phyloP scores from a whole-genome alignment of 371 early-diverging fungal genomes.

The Mucor velutinosus region DNA sequence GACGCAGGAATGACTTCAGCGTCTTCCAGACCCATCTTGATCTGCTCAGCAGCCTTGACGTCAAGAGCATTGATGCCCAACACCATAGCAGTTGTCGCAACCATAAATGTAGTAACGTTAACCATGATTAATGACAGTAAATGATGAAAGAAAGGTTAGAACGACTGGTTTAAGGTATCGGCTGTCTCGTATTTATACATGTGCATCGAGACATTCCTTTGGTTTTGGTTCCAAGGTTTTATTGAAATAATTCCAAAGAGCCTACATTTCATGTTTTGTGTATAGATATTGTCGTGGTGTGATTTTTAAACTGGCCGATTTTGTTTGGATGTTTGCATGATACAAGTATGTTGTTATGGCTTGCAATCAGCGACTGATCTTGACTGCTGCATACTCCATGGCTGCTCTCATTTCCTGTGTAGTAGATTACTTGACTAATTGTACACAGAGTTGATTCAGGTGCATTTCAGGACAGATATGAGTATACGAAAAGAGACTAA shows the following conservation, averaged over 20 bases:
- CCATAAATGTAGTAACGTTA: slow-evolving; percentile 9
- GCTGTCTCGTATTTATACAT: background rate
- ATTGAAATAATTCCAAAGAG: background rate
- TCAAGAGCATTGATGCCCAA: slow-evolving; percentile 14
- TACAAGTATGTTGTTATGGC: background rate
- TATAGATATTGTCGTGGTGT: background rate
- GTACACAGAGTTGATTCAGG: too few species aligned
- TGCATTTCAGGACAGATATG: too few species aligned
- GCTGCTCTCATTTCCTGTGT: too few species aligned
- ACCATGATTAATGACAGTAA: slow-evolving; percentile 3
- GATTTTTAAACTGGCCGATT: background rate
- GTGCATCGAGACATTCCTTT: background rate
- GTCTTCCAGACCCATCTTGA: background rate
- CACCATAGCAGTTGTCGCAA: slow-evolving; percentile 11
- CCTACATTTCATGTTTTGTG: background rate
- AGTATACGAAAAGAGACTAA: too few species aligned
- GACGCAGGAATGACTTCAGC: background rate
- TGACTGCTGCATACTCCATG: background rate
- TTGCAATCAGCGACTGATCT: background rate
- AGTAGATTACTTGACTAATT: too few species aligned
- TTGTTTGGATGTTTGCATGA: background rate
- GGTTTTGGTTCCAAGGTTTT: background rate
- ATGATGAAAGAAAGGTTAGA: background rate
- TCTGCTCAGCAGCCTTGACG: background rate
- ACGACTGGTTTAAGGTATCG: background rate